Conservation (phyloP, 2,329 filamentous ascomycete genomes). For the Calonectria montana region DNA sequence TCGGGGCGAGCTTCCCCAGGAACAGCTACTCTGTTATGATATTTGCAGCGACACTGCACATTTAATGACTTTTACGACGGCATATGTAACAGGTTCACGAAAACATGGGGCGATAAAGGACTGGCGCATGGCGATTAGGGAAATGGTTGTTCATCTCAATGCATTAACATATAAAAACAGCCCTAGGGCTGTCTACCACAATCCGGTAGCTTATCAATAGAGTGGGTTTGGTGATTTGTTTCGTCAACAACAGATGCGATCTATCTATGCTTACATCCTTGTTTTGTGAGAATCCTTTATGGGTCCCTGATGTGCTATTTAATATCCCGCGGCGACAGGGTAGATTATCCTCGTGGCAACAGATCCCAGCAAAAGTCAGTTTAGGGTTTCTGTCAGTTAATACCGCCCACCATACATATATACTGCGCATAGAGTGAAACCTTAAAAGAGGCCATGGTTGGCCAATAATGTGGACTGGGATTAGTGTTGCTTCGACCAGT, state of each 20-base stretch:
- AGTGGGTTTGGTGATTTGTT: not conserved
- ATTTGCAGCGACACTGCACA: not conserved
- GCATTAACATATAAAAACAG: not conserved
- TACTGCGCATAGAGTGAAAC: no score
- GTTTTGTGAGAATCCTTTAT: not conserved
- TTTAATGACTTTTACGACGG: slow-evolving; percentile 7
- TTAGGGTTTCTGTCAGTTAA: no score
- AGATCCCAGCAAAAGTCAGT: no score
- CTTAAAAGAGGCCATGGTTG: no score
- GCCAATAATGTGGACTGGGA: no score
- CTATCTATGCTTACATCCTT: not conserved
- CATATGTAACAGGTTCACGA: slow-evolving; percentile 4
- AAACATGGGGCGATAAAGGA: not conserved
- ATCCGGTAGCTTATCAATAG: not conserved
- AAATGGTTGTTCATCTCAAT: not conserved
- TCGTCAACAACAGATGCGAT: not conserved
- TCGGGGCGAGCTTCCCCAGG: not conserved
- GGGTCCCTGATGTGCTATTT: no score
- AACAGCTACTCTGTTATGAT: not conserved
- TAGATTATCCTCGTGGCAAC: no score
- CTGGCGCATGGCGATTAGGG: slow-evolving; percentile 1
- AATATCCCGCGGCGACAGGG: no score
- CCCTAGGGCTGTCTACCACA: not conserved
- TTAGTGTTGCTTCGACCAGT: no score
- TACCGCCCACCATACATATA: no score